Base-by-base conservation (phyloP, 176 grass and related monocot genomes). In the Juncus inflexus region DNA sequence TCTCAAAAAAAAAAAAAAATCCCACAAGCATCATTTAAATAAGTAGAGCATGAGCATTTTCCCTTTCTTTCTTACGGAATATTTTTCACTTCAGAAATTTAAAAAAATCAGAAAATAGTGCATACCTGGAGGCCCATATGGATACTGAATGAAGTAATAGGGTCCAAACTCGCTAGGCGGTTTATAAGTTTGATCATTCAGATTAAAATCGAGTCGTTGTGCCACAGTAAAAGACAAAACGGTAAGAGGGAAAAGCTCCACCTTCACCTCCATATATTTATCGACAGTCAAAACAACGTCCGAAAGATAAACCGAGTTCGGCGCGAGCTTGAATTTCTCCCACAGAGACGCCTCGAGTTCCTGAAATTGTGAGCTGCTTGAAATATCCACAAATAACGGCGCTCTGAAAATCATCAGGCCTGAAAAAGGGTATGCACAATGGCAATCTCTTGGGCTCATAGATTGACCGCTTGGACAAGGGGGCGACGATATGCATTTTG, bases 81-180 rank as follows among this genome's bases (percentile, higher is more conserved):
- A 28, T 28, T 28, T 28, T 28, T 28, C 1, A 28, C 19, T 28
- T 28, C 19, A 28, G 19, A 1, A 28, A 28, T 28, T 28, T 28
- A 28, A 28, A 28, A 28, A 28, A 28, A 28, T 28, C 19, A 28
- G 19, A 28, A 28, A 28, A 57, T 28, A 15, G 15, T 16, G 43
- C 52, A 35, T 81, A 90, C 86, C 86, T 85, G 60, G 12, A 36
- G 52, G 65, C 35, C 62, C 41, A 52, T 90, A 83, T 52, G 58
- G 52, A 75, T 70, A 53, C 60, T 56, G 84, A 2, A 67, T 9
- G 57, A 91, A 96, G 61, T 51, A 75, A 85, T 91, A 96, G 35
- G 91, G 91, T 76, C 91, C 91, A 55, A 91, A 91, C 37, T 58
- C 40, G 7, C 0, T 0, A 38, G 87, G 84, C 13, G 87, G 42